A percentile compares a stretch with the other conserved stretches of the same genome.
Conservation (phyloP, 257 asterid species). For the Solanum pinnatisectum region DNA sequence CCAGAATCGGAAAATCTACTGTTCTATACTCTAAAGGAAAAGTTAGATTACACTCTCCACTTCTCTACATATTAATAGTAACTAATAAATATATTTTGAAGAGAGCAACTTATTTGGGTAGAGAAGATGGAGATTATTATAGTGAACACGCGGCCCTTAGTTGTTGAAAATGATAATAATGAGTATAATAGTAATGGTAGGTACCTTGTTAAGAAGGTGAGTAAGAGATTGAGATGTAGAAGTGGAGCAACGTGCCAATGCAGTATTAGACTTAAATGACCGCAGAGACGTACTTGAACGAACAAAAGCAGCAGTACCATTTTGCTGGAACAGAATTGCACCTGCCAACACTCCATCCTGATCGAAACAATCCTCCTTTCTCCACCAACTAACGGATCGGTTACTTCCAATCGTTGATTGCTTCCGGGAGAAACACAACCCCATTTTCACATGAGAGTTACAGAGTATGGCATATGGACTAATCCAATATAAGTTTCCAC, state of each 20-base stretch:
- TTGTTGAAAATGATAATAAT: too few relatives aligned
- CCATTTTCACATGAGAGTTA: slow-evolving; percentile 31
- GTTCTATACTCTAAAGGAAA: neutral
- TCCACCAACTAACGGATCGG: slow-evolving; percentile 42
- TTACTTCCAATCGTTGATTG: slow-evolving; percentile 45
- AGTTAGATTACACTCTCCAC: neutral
- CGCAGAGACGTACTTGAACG: slow-evolving; percentile 64
- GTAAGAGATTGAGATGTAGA: slow-evolving; percentile 74
- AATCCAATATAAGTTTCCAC: too few relatives aligned
- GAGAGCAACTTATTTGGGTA: too few relatives aligned
- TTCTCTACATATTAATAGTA: too few relatives aligned
- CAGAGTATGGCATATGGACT: too few relatives aligned
- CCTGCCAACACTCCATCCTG: slow-evolving; percentile 82
- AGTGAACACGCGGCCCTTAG: too few relatives aligned
- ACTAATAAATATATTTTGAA: too few relatives aligned
- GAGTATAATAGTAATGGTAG: too few relatives aligned
- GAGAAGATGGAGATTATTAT: too few relatives aligned
- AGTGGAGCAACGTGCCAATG: slow-evolving; percentile 74
- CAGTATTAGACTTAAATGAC: slow-evolving; percentile 43
- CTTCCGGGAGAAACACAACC: slow-evolving; percentile 58
- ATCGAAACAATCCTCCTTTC: slow-evolving; percentile 51
- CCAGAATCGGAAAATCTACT: neutral
- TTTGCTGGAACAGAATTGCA: slow-evolving; percentile 78
- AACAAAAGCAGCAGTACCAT: slow-evolving; percentile 45
- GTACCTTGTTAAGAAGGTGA: slow-evolving; percentile 72